phyloP scores from a whole-genome alignment of 208 protist species.

The Balamuthia mandrillaris region DNA sequence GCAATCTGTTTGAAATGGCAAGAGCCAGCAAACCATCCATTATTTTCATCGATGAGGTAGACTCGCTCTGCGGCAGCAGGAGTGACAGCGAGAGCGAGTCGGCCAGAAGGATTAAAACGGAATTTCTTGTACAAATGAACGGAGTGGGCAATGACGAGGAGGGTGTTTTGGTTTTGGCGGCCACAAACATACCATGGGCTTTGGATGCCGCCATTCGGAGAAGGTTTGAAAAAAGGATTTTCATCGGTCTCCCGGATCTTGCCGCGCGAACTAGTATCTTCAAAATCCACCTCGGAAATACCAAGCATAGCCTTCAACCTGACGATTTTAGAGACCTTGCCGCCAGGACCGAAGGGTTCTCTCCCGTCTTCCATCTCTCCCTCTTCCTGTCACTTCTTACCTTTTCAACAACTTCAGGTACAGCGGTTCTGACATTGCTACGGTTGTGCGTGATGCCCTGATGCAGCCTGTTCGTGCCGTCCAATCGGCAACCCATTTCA shows the following conservation, averaged over 20 bases:
- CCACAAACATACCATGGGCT: conserved; percentile 80
- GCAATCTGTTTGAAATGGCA: conserved; percentile 94
- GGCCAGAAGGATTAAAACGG: conserved; percentile 95
- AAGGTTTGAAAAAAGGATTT: conserved; percentile 81
- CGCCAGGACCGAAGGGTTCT: conserved; percentile 78
- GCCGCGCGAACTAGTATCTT: conserved; percentile 83
- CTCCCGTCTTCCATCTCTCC: not conserved
- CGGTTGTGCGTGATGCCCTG: conserved; percentile 92
- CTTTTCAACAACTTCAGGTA: conserved; percentile 66
- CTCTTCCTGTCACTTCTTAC: not conserved
- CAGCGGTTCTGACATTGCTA: conserved; percentile 93
- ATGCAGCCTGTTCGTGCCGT: conserved; percentile 95
- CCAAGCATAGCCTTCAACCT: conserved; percentile 79
- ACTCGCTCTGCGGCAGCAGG: conserved; percentile 90
- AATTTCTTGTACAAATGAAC: conserved; percentile 97
- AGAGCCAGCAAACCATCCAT: conserved; percentile 88
- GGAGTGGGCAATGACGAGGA: conserved; percentile 66
- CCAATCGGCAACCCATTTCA: conserved; percentile 96
- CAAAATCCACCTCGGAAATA: conserved; percentile 91
- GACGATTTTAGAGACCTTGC: conserved; percentile 86
- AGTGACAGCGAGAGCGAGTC: conserved; percentile 84
- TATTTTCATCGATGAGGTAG: conserved; percentile 99
- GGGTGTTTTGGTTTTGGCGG: conserved; percentile 74
- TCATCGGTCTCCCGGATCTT: conserved; percentile 85
- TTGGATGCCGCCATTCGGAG: conserved; percentile 77